Base-by-base conservation (phyloP, 768 basidiomycete species). In the Tubosaeta sp. region DNA sequence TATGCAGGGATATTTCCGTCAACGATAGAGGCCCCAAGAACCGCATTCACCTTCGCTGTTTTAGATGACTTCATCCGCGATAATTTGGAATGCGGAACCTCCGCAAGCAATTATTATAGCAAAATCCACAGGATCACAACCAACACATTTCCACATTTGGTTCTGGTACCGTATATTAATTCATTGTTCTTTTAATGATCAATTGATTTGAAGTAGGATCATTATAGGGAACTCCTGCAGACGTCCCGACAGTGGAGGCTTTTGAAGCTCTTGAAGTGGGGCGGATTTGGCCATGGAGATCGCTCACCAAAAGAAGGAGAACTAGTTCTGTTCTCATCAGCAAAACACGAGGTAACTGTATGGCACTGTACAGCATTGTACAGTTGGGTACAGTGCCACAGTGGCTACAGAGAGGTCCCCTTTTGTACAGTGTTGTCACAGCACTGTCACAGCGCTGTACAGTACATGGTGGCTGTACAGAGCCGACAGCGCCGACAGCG, bases 201-300 rank as follows among this genome's bases (percentile, higher is more conserved):
- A 22, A 22, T 22, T 3, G 3, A 22, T 3, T 22, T 22, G 22
- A 22, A 22, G 2, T 16, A 54, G 50, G 43, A 70, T 34, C 32
- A 53, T 0, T 66, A 68, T 22, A 2, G 51, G 6, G 65, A 64
- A 11, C 33, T 66, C 1, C 39, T 61, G 0, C 26, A 59, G 11
- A 31, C 60, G 5, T 26, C 56, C 0, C 13, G 60, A 2, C 11
- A 58, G 17, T 68, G 65, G 65, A 0, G 43, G 0, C 14, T 60
- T 7, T 6, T 66, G 0, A 60, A 67, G 22, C 38, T 61, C 11
- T 6, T 54, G 0, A 70, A 67, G 47, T 61, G 60, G 56, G 35
- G 38, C 5, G 58, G 57, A 0, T 60, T 56, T 5, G 48, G 43
- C 0, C 50, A 62, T 14, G 17, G 11, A 6, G 32, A 12, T n/a